Base-by-base conservation (phyloP, 2,329 filamentous ascomycete genomes). In the Sclerotinia trifoliorum region DNA sequence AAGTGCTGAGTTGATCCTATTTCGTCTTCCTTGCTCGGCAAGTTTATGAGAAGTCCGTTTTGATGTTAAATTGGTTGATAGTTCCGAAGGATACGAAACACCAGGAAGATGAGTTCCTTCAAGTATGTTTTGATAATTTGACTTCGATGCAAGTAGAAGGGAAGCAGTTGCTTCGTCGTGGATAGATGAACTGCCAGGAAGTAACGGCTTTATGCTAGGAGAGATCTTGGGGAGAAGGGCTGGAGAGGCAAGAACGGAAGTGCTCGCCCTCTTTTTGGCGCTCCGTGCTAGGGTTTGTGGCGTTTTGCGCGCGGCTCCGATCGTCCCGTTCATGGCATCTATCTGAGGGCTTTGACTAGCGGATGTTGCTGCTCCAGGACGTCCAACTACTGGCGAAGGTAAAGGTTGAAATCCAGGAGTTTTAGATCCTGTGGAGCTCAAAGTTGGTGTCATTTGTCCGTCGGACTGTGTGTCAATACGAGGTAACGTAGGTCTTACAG, bases 31-130 rank as follows among this genome's bases (percentile, higher is more conserved):
- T 81, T 99, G 95, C 80, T 99, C 95, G 24, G 95, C 95, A 73
- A 99, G 92, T 80, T 99, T 99, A 81, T 99, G 95, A 55, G 93
- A 97, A 2, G 95, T 98, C 65, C 94, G 90, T 81, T 99, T 99
- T 3, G 93, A 97, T 0, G 94, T 97, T 35, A 99, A 82, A 72
- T 97, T 97, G 29, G 94, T 96, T 8, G 94, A 96, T 54, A 99
- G 84, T 64, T 94, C 92, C 73, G 91, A 93, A 0, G 94, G 94
- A 74, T 97, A 98, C 1, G 90, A 91, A 17, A 97, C 90, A 17
- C 94, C 94, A 0, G 94, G 94, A 0, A 97, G 88, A 67, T 90
- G 89, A 63, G 93, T 98, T 61, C 95, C 95, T 78, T 98, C 95
- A 15, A 99, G 81, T 49, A 99, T 95, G 75, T 97, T 96, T 76